These are phyloP conservation scores for Mucor sp. DNA, from an alignment of 371 early-diverging fungal genomes.

Conservation along the genomic window DNA sequence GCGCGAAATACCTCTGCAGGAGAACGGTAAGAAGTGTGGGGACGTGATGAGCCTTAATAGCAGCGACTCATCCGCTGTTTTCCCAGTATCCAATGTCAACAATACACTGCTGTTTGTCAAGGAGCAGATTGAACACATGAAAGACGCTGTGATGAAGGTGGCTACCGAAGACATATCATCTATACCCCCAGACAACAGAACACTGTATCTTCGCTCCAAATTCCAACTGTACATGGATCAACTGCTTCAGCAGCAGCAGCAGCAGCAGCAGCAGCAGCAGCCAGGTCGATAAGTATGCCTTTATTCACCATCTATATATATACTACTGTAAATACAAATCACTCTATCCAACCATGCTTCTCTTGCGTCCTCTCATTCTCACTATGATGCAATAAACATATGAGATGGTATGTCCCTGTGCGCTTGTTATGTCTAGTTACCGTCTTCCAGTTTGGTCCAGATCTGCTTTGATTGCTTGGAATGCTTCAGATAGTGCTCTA, in stretches of 20 bases:
- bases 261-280: not conserved
- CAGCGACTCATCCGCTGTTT: not conserved
- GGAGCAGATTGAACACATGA: not conserved
- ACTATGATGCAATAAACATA: constrained; percentile 48
- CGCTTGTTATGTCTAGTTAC: constrained; percentile 58
- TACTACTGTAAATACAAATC: too few relatives aligned
- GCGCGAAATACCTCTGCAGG: not conserved
- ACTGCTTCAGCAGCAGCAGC: not conserved
- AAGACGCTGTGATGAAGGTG: not conserved
- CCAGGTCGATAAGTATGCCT: too few relatives aligned
- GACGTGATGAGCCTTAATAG: too few relatives aligned
- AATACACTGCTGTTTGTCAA: not conserved
- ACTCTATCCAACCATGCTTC: constrained; percentile 83
- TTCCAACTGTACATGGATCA: not conserved
- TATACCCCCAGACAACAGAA: not conserved
- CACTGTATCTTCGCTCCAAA: not conserved
- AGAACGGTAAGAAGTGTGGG: constrained; percentile 5
- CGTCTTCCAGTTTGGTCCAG: constrained; percentile 82
- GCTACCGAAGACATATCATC: not conserved
- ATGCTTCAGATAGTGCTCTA: constrained; percentile 63
- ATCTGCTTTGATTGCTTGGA: constrained; percentile 60
- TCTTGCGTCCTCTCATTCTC: constrained; percentile 88
- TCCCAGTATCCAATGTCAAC: not conserved
- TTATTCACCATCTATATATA: too few relatives aligned
- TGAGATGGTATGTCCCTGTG: not conserved